Percentiles rank a stretch among this genome's conserved stretches.
Evolutionary conservation across 1,139 yeast species (phyloP).

Genomic region (Candida tropicalis): DNA sequence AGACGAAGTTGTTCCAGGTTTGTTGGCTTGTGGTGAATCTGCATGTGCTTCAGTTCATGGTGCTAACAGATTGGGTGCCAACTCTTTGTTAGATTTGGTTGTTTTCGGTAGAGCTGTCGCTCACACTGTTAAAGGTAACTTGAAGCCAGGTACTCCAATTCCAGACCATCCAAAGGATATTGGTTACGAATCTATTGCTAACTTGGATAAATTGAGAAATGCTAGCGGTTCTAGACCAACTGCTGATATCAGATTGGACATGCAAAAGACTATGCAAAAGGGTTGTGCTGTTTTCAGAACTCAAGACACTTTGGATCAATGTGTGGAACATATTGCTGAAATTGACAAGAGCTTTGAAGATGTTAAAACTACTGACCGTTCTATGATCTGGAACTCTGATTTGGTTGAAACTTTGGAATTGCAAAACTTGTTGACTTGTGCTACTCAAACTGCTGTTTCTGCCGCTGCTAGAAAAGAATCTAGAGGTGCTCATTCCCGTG

Average conservation of each 20-base stretch:
- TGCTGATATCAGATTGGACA: conserved; percentile 84
- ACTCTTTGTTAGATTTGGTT: conserved; percentile 95
- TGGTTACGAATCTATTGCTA: conserved; percentile 87
- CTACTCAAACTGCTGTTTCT: conserved; percentile 91
- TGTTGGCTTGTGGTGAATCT: conserved; percentile 97
- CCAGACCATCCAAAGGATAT: conserved; percentile 75
- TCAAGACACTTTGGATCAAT: conserved; percentile 88
- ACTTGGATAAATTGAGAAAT: conserved; percentile 85
- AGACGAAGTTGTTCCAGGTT: conserved; percentile 90
- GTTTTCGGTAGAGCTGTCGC: conserved; percentile 99
- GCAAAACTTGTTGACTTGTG: conserved; percentile 96
- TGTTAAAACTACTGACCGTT: conserved; percentile 89
- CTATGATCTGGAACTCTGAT: conserved; percentile 99
- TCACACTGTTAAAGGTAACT: conserved; percentile 81
- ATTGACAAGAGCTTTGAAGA: conserved; percentile 71
- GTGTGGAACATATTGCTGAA: conserved; percentile 77
- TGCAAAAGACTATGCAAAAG: conserved; percentile 96
- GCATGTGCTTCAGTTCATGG: conserved; percentile 99
- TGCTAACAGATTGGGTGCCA: conserved; percentile 99
- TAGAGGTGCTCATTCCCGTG: conserved; percentile 99
- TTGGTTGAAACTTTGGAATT: conserved; percentile 94
- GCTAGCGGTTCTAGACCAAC: conserved; percentile 83
- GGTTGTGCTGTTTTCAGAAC: conserved; percentile 98
- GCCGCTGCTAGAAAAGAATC: conserved; percentile 97
- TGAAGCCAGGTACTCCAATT: conserved; percentile 88